Base-by-base conservation (phyloP, 208 protist genomes). In the Angomonas deanei region DNA sequence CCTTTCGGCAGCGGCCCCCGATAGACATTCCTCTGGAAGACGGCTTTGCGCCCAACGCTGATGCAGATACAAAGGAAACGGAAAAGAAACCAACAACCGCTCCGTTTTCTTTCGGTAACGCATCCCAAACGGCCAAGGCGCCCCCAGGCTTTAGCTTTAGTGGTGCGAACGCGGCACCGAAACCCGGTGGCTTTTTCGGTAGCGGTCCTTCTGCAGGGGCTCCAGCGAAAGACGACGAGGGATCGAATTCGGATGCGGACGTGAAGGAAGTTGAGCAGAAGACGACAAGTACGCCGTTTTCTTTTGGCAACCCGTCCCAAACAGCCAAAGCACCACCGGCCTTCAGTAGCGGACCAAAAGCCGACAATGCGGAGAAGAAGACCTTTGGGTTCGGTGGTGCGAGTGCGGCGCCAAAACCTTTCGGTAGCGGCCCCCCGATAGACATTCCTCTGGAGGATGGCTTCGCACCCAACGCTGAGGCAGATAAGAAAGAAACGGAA, bases 361-460 rank as follows among this genome's bases (percentile, higher is more conserved):
- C n/a, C n/a, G n/a, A n/a, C n/a, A n/a, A n/a, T n/a, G n/a, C n/a
- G n/a, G 42, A 50, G 15, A 50, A 50, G 42, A 50, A 50, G 42
- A 4, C 42, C 42, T 13, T 57, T 66, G 27, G 42, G 49, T 34
- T 34, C 10, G 53, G 30, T 39, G 26, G 47, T 52, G 2, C 39
- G 36, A 3, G 38, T 60, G 21, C 1, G 49, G 38, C 11, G 30
- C 32, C 3, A 83, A 75, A 60, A 33, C 60, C 2, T 91, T 91
- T 71, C 49, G 77, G 31, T 81, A 86, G 63, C 26, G 82, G 86
- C 4, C 82, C 82, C 8, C 66, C 82, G 3, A 80, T 70, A 0
- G 82, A 82, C 10, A 84, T 89, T 10, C 57, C 71, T 1, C 74
- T 81, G 1, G 86, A 93, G 66, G 61, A 74, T 57, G 83, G 80